Conservation (phyloP, 192 early-diverging fungal genomes). For the Podila verticillata region DNA sequence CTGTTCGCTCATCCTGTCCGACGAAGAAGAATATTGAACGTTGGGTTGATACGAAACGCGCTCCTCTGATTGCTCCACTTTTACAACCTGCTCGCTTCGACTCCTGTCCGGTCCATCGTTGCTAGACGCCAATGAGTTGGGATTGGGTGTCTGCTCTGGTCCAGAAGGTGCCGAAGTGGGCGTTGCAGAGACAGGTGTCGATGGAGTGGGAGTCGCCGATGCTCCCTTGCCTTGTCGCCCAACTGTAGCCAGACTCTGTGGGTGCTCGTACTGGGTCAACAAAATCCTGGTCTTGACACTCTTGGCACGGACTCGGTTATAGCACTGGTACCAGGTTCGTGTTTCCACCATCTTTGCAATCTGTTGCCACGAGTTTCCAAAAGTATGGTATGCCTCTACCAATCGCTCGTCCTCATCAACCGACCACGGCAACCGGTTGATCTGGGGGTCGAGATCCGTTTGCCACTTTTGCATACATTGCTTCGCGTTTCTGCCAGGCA, state of each 20-base stretch:
- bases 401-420: constrained; percentile 39
- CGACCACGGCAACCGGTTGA: constrained; percentile 45
- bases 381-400: constrained; percentile 46
- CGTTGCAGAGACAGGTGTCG: neutral
- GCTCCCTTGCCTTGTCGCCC: neutral
- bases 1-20: neutral
- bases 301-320: constrained; percentile 50
- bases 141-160: neutral
- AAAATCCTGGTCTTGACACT: constrained; percentile 48
- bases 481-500: constrained; percentile 47
- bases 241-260: constrained; percentile 20
- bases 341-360: constrained; percentile 51
- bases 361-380: constrained; percentile 50
- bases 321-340: constrained; percentile 50
- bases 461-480: constrained; percentile 55
- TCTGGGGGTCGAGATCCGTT: constrained; percentile 47
- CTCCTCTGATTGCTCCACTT: neutral
- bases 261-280: constrained; percentile 21
- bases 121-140: neutral
- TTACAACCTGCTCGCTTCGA: neutral
- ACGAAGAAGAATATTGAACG: neutral
- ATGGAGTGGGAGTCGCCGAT: neutral
- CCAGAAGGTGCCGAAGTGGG: too few species aligned
- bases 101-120: neutral
- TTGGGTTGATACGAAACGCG: neutral